phyloP scores from a whole-genome alignment of 2,329 filamentous ascomycete species.

The Phaeoacremonium minimum region DNA sequence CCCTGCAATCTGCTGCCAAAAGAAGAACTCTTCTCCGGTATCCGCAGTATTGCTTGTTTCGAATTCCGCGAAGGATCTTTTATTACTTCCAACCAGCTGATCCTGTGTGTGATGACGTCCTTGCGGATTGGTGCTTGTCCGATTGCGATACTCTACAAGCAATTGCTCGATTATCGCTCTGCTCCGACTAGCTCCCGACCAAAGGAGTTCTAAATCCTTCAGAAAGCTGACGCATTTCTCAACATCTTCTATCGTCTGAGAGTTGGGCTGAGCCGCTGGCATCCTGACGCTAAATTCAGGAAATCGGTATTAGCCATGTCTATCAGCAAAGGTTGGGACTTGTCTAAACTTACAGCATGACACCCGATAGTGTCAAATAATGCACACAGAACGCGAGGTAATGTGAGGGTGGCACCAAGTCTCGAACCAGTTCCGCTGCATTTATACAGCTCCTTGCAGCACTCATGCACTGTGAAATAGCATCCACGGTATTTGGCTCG shows the following conservation, averaged over 20 bases:
- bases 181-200: conserved; percentile 17
- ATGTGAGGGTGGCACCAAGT: conserved; percentile 19
- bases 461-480: conserved; percentile 17
- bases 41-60: background rate
- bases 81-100: background rate
- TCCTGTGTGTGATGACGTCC: background rate
- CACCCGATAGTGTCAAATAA: conserved; percentile 18
- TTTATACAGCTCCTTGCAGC: conserved; percentile 19
- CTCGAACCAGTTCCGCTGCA: conserved; percentile 17
- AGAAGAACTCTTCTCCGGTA: background rate
- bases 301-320: no score
- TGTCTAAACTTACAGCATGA: conserved; percentile 16
- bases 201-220: conserved; percentile 16
- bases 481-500: conserved; percentile 1
- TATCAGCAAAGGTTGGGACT: no score
- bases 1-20: background rate
- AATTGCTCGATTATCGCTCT: conserved; percentile 18
- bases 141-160: conserved; percentile 6
- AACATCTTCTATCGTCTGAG: conserved; percentile 8
- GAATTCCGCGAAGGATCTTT: background rate
- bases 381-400: conserved; percentile 20
- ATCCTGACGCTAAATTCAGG: conserved; percentile 16
- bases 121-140: background rate
- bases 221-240: conserved; percentile 15
- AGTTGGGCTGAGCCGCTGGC: conserved; percentile 5